These are phyloP conservation scores for Cryptomeria japonica DNA, from an alignment of 75 land plant genomes.

Conservation along the genomic window DNA sequence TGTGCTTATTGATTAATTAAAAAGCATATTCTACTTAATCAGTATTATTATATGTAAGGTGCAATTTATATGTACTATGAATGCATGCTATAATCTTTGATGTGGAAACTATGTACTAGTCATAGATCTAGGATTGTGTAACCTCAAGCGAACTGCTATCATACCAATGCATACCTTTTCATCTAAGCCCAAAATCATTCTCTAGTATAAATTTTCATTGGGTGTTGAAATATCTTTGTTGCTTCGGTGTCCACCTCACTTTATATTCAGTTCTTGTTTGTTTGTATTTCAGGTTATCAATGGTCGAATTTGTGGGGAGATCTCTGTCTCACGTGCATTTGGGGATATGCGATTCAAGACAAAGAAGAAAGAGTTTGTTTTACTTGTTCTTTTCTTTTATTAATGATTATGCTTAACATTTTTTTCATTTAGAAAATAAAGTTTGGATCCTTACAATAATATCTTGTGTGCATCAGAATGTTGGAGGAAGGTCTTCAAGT, in stretches of 20 bases:
- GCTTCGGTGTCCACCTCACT: not conserved
- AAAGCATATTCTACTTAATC: not conserved
- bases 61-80: not conserved
- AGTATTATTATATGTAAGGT: not conserved
- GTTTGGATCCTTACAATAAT: not conserved
- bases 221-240: not conserved
- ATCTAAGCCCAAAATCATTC: not conserved
- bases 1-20: not conserved
- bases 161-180: not conserved
- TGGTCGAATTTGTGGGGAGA: constrained; percentile 92
- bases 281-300: constrained; percentile 56
- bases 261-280: not conserved
- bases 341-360: constrained; percentile 90
- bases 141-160: not conserved
- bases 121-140: not conserved
- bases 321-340: constrained; percentile 98
- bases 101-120: not conserved
- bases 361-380: constrained; percentile 62
- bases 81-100: not conserved
- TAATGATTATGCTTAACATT: not conserved
- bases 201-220: not conserved
- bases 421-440: not conserved
- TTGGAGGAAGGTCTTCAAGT: constrained; percentile 74
- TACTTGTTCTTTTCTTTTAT: not conserved
- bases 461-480: constrained; percentile 56